These are phyloP conservation scores for Cucurbita maxima DNA, from an alignment of 306 rosid species.

Conservation along the genomic window DNA sequence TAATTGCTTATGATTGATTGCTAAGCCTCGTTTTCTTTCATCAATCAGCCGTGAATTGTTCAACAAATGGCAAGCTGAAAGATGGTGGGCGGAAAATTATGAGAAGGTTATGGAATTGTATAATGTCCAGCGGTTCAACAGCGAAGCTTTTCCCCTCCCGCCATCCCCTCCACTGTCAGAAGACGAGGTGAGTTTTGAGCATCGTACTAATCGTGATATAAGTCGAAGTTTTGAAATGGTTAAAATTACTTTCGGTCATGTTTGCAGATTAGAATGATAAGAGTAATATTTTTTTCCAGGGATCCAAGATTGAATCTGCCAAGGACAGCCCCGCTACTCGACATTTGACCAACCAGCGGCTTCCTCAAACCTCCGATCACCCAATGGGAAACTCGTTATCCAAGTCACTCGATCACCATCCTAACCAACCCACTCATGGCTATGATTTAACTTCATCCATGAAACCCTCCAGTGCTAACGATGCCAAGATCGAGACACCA, in stretches of 20 bases:
- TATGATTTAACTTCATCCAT: constrained; percentile 53
- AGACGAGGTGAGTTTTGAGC: constrained; percentile 48
- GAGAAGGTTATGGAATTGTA: constrained; percentile 91
- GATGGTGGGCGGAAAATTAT: constrained; percentile 91
- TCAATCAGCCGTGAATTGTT: constrained; percentile 4
- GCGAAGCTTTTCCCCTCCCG: constrained; percentile 71
- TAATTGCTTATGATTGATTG: neutral
- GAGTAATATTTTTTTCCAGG: constrained; percentile 28
- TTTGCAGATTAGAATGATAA: too few relatives aligned
- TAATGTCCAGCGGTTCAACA: constrained; percentile 88
- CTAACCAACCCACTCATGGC: constrained; percentile 35
- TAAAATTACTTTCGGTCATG: neutral
- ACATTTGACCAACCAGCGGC: constrained; percentile 53
- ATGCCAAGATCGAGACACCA: constrained; percentile 47
- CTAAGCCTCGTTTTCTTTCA: neutral
- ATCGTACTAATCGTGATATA: neutral
- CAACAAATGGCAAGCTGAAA: constrained; percentile 91
- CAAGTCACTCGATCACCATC: constrained; percentile 61
- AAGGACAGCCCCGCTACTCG: constrained; percentile 87
- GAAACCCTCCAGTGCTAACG: constrained; percentile 49
- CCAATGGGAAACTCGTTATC: constrained; percentile 69
- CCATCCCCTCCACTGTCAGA: constrained; percentile 87
- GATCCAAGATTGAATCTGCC: constrained; percentile 46
- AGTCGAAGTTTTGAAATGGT: neutral
- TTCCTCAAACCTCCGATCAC: constrained; percentile 35